Conservation (phyloP, 2,329 filamentous ascomycete species). For the Aspergillus carbonarius region DNA sequence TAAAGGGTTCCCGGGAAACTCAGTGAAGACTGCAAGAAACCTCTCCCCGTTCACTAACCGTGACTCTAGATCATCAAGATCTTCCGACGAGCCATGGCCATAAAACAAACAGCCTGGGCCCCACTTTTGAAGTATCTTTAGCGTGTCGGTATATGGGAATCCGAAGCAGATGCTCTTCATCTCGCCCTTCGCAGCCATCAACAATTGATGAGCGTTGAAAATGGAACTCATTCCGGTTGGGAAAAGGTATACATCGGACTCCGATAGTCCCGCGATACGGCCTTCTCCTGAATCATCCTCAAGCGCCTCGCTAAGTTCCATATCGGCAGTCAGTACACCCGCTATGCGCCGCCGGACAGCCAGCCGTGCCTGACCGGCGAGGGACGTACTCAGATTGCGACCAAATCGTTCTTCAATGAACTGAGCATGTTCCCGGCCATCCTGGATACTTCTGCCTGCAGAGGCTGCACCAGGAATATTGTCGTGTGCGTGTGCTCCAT, state of each 20-base stretch:
- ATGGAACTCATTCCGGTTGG: constrained; percentile 95
- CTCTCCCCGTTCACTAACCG: constrained; percentile 70
- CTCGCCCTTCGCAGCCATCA: constrained; percentile 64
- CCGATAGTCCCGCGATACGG: constrained; percentile 60
- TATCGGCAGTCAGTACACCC: constrained; percentile 73
- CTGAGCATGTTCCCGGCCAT: constrained; percentile 66
- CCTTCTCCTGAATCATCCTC: constrained; percentile 39
- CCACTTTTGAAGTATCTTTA: constrained; percentile 94
- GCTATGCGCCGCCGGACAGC: constrained; percentile 87
- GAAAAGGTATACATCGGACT: constrained; percentile 86
- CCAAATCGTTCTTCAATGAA: constrained; percentile 96
- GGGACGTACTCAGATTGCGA: constrained; percentile 77
- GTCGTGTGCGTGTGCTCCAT: constrained; percentile 33
- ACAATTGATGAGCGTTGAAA: constrained; percentile 76
- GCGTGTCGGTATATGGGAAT: constrained; percentile 96
- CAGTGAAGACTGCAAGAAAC: constrained; percentile 83
- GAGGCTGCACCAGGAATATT: constrained; percentile 33
- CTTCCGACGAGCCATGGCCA: constrained; percentile 71
- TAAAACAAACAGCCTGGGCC: constrained; percentile 88
- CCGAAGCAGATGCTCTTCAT: constrained; percentile 84
- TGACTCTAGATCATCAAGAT: constrained; percentile 79
- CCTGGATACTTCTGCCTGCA: constrained; percentile 31
- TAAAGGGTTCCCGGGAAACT: constrained; percentile 92
- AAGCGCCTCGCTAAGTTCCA: constrained; percentile 63
- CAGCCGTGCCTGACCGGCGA: constrained; percentile 77